A percentile compares a stretch with the other conserved stretches of the same genome.
Evolutionary conservation across 305 asterid species (phyloP).

Genomic region (Solanum hybrid): DNA sequence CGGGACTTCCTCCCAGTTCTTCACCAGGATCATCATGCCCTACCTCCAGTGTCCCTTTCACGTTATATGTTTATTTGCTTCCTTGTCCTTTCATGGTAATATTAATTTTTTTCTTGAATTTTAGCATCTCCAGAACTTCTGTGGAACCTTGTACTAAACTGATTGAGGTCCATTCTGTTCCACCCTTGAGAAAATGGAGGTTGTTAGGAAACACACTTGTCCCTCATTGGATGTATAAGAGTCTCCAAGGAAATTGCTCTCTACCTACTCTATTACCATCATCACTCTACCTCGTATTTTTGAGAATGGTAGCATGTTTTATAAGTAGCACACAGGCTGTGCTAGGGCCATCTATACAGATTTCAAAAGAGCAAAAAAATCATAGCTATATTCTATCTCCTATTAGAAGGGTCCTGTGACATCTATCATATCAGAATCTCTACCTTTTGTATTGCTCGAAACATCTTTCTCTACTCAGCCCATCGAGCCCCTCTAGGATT

Average conservation of each 20-base stretch:
- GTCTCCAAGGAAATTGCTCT: background rate
- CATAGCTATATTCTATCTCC: background rate
- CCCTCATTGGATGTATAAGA: background rate
- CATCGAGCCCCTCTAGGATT: background rate
- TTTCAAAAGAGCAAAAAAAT: background rate
- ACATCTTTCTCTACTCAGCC: background rate
- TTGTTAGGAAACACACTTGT: background rate
- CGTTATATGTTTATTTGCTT: background rate
- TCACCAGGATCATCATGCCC: background rate
- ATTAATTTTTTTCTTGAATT: background rate
- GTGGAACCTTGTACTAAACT: background rate
- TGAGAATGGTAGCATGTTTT: background rate
- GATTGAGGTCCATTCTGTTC: background rate
- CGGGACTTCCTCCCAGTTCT: background rate
- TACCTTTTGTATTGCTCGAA: background rate
- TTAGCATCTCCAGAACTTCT: background rate
- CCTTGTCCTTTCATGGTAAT: background rate
- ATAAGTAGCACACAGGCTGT: background rate
- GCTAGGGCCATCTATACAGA: background rate
- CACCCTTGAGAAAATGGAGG: background rate
- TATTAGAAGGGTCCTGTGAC: background rate
- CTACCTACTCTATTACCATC: background rate
- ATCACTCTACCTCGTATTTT: background rate
- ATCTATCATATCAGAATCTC: background rate
- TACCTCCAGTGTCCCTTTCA: background rate